These are phyloP conservation scores for Candida caryicola DNA, from an alignment of 805 yeast genomes.

Conservation along the genomic window DNA sequence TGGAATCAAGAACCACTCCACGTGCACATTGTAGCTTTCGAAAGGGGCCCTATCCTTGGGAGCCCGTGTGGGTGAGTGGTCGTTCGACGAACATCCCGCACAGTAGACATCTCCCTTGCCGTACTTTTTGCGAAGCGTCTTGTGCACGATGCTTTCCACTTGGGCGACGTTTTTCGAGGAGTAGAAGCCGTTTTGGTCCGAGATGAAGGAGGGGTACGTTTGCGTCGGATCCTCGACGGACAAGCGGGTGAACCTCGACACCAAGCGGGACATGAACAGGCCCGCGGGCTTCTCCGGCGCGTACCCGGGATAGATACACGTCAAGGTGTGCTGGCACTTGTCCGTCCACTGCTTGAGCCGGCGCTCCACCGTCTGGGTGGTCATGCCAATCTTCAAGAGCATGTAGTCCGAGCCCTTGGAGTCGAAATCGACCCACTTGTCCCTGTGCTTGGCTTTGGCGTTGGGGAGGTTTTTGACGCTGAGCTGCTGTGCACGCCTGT, in stretches of 20 bases:
- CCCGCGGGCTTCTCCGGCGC: neutral
- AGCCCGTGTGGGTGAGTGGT: conserved; percentile 2
- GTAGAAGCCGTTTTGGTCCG: conserved; percentile 33
- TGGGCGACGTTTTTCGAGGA: conserved; percentile 25
- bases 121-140: conserved; percentile 30
- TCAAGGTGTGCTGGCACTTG: conserved; percentile 47
- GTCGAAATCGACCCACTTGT: conserved; percentile 33
- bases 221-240: conserved; percentile 8
- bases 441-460: conserved; percentile 13
- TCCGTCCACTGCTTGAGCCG: conserved; percentile 52
- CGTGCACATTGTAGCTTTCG: conserved; percentile 37
- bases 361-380: conserved; percentile 42
- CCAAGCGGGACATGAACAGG: neutral
- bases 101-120: conserved; percentile 52
- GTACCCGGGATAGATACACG: neutral
- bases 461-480: conserved; percentile 32
- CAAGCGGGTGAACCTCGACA: neutral
- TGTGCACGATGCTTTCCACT: conserved; percentile 46
- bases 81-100: conserved; percentile 35
- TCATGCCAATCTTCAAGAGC: conserved; percentile 53
- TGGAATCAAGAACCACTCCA: conserved; percentile 59
- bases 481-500: conserved; percentile 32
- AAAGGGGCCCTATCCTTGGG: neutral
- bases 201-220: neutral
- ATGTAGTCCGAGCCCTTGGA: conserved; percentile 36